A percentile compares a stretch with the other conserved stretches of the same genome.
Evolutionary conservation across 257 asterid species (phyloP).

Genomic region (Thymus mandschuricus): DNA sequence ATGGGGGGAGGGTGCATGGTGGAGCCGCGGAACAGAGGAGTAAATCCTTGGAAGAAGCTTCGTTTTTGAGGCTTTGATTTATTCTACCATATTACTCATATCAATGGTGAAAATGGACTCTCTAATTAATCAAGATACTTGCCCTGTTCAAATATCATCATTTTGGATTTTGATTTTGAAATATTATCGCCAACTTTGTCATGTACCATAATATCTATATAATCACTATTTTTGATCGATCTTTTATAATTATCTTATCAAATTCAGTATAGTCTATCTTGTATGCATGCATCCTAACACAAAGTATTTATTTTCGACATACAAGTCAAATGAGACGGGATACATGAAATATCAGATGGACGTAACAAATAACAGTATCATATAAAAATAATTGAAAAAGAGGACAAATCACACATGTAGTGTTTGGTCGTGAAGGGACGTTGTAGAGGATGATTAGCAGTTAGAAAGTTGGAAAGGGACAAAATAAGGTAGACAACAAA

Average conservation of each 20-base stretch:
- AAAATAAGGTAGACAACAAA: slow-evolving; percentile 16
- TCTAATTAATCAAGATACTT: not conserved
- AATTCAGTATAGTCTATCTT: too few relatives aligned
- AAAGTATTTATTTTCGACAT: too few relatives aligned
- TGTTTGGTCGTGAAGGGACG: slow-evolving; percentile 9
- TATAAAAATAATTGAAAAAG: too few relatives aligned
- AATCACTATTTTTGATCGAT: not conserved
- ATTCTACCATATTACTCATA: not conserved
- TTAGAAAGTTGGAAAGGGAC: not conserved
- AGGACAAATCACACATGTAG: not conserved
- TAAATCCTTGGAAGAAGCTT: not conserved
- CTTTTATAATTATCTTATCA: too few relatives aligned
- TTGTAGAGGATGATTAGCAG: not conserved
- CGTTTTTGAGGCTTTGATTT: too few relatives aligned
- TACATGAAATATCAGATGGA: too few relatives aligned
- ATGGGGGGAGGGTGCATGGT: slow-evolving; percentile 3
- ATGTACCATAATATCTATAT: not conserved
- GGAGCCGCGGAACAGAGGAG: not conserved
- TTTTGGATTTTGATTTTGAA: not conserved
- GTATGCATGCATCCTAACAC: too few relatives aligned
- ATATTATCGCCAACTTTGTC: not conserved
- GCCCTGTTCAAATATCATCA: not conserved
- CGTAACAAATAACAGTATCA: too few relatives aligned
- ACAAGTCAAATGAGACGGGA: too few relatives aligned
- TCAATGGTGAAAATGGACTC: not conserved